phyloP scores from a whole-genome alignment of 208 protist genomes.

The Lotmaria passim region DNA sequence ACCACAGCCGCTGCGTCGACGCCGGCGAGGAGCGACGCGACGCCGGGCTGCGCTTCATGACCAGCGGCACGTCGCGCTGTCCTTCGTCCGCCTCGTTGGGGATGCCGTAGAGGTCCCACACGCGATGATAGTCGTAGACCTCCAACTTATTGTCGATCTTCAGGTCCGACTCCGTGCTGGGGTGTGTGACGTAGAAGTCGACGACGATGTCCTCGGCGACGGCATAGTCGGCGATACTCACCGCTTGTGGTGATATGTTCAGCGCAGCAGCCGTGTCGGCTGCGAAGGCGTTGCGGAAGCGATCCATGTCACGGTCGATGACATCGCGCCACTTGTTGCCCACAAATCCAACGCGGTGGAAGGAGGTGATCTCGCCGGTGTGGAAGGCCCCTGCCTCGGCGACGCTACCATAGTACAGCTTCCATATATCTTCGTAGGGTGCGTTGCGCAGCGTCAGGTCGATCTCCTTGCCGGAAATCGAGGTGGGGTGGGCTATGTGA shows the following conservation, averaged over 20 bases:
- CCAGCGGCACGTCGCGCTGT: slow-evolving; percentile 27
- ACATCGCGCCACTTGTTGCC: slow-evolving; percentile 56
- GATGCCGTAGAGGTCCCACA: slow-evolving; percentile 61
- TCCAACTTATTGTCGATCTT: slow-evolving; percentile 50
- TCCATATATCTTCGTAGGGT: slow-evolving; percentile 63
- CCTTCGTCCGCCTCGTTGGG: slow-evolving; percentile 34
- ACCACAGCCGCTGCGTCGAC: slow-evolving; percentile 8
- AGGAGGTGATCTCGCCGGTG: slow-evolving; percentile 37
- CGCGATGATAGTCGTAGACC: slow-evolving; percentile 42
- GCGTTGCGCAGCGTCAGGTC: slow-evolving; percentile 48
- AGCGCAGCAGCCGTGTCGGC: slow-evolving; percentile 57
- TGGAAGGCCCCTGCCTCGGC: background rate
- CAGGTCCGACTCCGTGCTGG: slow-evolving; percentile 25
- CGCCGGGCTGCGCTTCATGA: slow-evolving; percentile 45
- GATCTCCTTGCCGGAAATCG: slow-evolving; percentile 49
- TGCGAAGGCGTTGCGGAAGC: slow-evolving; percentile 51
- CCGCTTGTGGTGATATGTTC: slow-evolving; percentile 26
- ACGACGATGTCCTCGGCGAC: slow-evolving; percentile 58
- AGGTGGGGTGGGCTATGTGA: slow-evolving; percentile 42
- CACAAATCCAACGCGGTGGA: slow-evolving; percentile 78
- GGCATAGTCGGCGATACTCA: slow-evolving; percentile 50
- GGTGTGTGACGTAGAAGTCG: slow-evolving; percentile 63
- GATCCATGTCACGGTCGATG: slow-evolving; percentile 36
- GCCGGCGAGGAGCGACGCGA: slow-evolving; percentile 21
- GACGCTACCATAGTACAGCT: slow-evolving; percentile 52